Evolutionary conservation across 169 alveolate species (phyloP).

Genomic region (Cryptosporidium parvum): DNA sequence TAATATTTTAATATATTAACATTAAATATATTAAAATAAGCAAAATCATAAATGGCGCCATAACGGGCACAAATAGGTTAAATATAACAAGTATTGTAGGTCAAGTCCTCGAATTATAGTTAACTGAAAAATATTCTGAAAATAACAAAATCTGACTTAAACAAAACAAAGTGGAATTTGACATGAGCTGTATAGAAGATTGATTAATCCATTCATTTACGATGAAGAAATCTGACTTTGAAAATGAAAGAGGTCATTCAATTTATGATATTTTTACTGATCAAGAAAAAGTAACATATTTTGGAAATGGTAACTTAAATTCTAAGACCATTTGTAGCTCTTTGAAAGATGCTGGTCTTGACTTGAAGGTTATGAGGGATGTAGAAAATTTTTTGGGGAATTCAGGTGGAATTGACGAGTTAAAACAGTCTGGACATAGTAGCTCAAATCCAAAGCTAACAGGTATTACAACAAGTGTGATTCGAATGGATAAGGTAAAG

Average conservation of each 20-base stretch:
- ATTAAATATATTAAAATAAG: background rate
- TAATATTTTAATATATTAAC: background rate
- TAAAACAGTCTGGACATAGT: slow-evolving; percentile 1
- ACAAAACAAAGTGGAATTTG: background rate
- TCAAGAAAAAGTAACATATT: background rate
- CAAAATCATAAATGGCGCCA: slow-evolving; percentile 12
- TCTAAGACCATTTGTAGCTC: background rate
- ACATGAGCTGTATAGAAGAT: background rate
- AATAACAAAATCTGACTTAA: background rate
- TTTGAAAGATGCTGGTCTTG: slow-evolving; percentile 15
- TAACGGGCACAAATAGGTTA: background rate
- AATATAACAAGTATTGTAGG: background rate
- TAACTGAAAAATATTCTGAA: background rate
- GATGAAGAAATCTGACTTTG: slow-evolving; percentile 15
- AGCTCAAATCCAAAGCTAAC: slow-evolving; percentile 47
- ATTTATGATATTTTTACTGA: slow-evolving; percentile 31
- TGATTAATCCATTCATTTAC: background rate
- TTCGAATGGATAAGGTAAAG: slow-evolving; percentile 60
- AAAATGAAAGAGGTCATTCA: slow-evolving; percentile 40
- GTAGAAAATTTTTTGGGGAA: slow-evolving; percentile 6
- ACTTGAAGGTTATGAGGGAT: slow-evolving; percentile 19
- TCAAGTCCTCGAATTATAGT: slow-evolving; percentile 11
- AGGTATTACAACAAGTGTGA: slow-evolving; percentile 55
- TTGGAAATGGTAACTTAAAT: background rate
- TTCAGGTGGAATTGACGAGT: slow-evolving; percentile 1